phyloP scores from a whole-genome alignment of 768 basidiomycete genomes.

The Mycena leptocephala region DNA sequence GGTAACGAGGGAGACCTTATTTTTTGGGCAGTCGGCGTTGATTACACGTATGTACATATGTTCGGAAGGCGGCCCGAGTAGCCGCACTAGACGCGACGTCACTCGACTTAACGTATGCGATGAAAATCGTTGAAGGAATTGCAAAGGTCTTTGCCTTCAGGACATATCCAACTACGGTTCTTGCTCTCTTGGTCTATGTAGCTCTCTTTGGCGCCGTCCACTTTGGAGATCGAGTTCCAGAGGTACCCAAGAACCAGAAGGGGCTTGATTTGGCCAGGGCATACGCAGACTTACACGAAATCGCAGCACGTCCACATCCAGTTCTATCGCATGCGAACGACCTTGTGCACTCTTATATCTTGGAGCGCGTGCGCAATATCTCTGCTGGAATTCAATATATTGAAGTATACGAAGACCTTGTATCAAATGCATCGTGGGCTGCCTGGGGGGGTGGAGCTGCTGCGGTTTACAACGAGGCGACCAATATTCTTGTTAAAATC shows the following conservation, averaged over 20 bases:
- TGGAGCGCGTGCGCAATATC: conserved; percentile 69
- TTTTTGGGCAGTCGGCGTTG: background rate
- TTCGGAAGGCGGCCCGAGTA: background rate
- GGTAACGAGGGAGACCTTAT: no score
- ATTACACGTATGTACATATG: background rate
- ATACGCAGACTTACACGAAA: conserved; percentile 71
- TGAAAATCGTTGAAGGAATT: conserved; percentile 35
- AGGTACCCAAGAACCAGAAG: conserved; percentile 60
- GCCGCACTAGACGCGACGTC: background rate
- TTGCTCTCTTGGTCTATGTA: conserved; percentile 65
- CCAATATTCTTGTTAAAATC: conserved; percentile 65
- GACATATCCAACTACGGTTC: conserved; percentile 60
- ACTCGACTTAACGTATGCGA: conserved; percentile 11
- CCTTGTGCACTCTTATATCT: conserved; percentile 72
- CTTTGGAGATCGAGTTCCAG: conserved; percentile 64
- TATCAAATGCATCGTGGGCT: conserved; percentile 64
- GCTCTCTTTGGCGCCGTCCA: conserved; percentile 63
- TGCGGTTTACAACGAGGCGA: conserved; percentile 66
- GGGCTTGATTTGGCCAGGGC: conserved; percentile 69
- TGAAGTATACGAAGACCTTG: conserved; percentile 66
- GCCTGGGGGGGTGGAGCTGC: conserved; percentile 2
- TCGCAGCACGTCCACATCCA: conserved; percentile 81
- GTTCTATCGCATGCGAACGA: conserved; percentile 88
- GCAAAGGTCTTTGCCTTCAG: conserved; percentile 49
- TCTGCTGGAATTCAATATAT: conserved; percentile 58